Conservation (phyloP, 1,284 basidiomycete species). For the Pterula multifida region DNA sequence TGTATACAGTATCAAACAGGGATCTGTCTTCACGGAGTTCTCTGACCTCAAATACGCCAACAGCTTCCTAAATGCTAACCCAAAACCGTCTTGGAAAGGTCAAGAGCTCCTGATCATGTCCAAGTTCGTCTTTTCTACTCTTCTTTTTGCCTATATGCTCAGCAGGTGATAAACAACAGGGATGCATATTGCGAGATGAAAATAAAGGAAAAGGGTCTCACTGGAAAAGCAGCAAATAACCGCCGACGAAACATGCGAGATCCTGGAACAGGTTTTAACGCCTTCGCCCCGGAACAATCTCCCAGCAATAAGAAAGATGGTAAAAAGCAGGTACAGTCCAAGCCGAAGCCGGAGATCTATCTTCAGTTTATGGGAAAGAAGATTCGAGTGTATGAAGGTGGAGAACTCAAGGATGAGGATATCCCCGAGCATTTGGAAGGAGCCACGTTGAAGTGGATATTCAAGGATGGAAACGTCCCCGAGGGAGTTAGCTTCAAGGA, state of each 20-base stretch:
- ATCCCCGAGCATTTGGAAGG: not conserved
- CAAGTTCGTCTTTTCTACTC: constrained; percentile 44
- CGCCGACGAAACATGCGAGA: constrained; percentile 38
- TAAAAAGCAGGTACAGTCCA: constrained; percentile 24
- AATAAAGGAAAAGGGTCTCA: constrained; percentile 89
- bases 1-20: constrained; percentile 29
- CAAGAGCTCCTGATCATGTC: constrained; percentile 76
- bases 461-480: constrained; percentile 64
- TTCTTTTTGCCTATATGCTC: not conserved
- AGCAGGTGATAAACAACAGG: constrained; percentile 34
- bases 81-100: constrained; percentile 69
- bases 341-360: constrained; percentile 43
- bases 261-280: constrained; percentile 65
- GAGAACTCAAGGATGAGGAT: constrained; percentile 32
- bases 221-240: constrained; percentile 47
- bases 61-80: constrained; percentile 69
- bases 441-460: constrained; percentile 21
- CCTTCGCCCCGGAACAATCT: constrained; percentile 17
- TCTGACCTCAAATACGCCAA: constrained; percentile 60
- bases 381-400: constrained; percentile 52
- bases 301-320: constrained; percentile 9
- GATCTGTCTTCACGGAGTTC: constrained; percentile 91
- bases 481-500: constrained; percentile 67
- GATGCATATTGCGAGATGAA: constrained; percentile 94
- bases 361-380: constrained; percentile 62